Conservation (phyloP, 1,284 basidiomycete species). For the Puccinia horiana region DNA sequence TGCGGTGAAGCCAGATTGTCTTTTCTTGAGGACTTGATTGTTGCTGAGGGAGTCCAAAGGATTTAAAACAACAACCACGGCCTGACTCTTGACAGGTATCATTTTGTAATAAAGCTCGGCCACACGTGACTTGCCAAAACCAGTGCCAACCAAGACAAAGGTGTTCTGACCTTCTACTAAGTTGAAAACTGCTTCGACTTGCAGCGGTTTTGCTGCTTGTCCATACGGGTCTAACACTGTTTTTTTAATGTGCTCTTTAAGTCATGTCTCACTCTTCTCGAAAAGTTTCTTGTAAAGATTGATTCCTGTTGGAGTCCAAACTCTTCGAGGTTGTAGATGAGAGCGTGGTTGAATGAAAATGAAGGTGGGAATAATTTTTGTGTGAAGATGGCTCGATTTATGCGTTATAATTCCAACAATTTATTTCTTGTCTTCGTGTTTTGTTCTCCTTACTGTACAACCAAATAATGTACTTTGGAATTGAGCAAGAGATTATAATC, state of each 20-base stretch:
- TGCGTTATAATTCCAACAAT: too few relatives aligned
- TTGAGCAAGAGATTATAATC: too few relatives aligned
- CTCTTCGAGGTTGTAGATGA: not conserved
- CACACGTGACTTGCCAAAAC: not conserved
- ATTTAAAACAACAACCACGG: not conserved
- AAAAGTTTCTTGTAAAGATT: not conserved
- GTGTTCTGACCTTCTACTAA: not conserved
- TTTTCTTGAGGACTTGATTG: constrained; percentile 12
- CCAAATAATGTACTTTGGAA: too few relatives aligned
- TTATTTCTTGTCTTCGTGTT: too few relatives aligned
- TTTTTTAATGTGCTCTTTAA: not conserved
- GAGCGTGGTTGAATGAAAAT: too few relatives aligned
- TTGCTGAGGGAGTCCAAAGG: constrained; percentile 6
- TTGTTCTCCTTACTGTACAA: too few relatives aligned
- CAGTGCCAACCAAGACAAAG: not conserved
- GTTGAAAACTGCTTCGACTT: not conserved
- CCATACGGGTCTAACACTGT: not conserved
- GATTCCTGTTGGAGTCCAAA: not conserved
- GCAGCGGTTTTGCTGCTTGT: not conserved
- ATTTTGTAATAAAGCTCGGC: constrained; percentile 3
- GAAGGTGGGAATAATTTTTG: too few relatives aligned
- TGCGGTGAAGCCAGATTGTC: not conserved
- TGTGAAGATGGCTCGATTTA: too few relatives aligned
- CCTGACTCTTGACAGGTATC: not conserved
- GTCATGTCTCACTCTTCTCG: not conserved